Percentiles rank a stretch among this genome's conserved stretches.
Evolutionary conservation across 768 basidiomycete species (phyloP).

Genomic region (Pleurotus salmoneostramineus): DNA sequence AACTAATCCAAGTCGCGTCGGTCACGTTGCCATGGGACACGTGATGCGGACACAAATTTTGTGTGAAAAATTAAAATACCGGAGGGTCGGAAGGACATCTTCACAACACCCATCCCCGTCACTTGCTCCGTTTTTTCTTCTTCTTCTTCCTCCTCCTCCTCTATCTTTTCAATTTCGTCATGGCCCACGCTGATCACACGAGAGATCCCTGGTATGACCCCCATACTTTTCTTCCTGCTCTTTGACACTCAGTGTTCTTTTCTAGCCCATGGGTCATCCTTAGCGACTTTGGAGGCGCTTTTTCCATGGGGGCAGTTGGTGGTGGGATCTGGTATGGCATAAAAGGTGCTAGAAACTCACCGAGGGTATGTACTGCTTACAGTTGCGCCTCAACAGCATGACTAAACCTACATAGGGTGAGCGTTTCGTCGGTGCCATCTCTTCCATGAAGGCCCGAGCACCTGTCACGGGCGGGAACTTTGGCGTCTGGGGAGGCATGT

Average conservation of each 20-base stretch:
- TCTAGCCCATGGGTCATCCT: conserved; percentile 95
- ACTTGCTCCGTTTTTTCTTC: neutral
- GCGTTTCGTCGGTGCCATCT: conserved; percentile 88
- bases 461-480: conserved; percentile 98
- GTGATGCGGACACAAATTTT: neutral
- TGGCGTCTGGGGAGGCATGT: conserved; percentile 96
- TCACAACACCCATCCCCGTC: conserved; percentile 6
- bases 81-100: too few relatives aligned
- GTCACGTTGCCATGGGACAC: neutral
- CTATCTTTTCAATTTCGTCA: conserved; percentile 25
- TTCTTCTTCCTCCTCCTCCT: conserved; percentile 11
- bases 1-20: neutral
- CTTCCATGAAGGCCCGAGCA: conserved; percentile 96
- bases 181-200: conserved; percentile 92
- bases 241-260: neutral
- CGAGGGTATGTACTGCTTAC: conserved; percentile 56
- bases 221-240: neutral
- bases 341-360: conserved; percentile 96
- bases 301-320: conserved; percentile 97
- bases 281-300: conserved; percentile 97
- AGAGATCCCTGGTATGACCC: conserved; percentile 80
- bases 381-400: neutral
- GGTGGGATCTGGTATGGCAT: conserved; percentile 99
- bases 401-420: conserved; percentile 62
- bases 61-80: too few relatives aligned